Conservation (phyloP, 305 asterid species). For the Fraxinus dipetala region DNA sequence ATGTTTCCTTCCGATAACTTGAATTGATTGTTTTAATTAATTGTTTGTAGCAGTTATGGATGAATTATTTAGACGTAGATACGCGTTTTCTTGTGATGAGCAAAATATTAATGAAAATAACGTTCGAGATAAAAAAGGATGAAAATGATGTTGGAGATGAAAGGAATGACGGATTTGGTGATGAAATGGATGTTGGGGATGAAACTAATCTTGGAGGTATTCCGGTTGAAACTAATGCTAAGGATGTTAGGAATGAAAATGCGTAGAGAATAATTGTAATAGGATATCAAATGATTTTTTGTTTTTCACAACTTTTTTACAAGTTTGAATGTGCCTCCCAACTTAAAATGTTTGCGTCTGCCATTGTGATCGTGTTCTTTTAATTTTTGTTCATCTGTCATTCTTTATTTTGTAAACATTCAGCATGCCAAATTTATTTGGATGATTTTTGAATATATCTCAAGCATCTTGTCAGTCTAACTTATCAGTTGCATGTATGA, state of each 20-base stretch:
- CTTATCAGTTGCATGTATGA: conserved; percentile 6
- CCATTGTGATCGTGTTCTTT: not conserved
- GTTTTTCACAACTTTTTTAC: not conserved
- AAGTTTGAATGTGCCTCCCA: not conserved
- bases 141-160: not conserved
- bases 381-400: not conserved
- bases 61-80: not conserved
- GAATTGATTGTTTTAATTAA: not conserved
- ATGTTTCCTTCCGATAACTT: not conserved
- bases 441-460: not conserved
- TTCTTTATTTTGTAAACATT: not conserved
- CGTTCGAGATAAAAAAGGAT: not conserved
- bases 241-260: not conserved
- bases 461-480: not conserved
- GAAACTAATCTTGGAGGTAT: not conserved
- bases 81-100: not conserved
- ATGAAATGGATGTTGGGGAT: not conserved
- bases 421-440: not conserved
- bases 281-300: not conserved
- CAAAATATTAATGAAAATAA: not conserved
- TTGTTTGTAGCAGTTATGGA: not conserved
- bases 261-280: too few species aligned
- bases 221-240: not conserved
- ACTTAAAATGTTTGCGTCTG: not conserved
- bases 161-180: not conserved